A percentile compares a stretch with the other conserved stretches of the same genome.
These are phyloP conservation scores for Mycena epipterygia DNA, from an alignment of 768 basidiomycete genomes.

Conservation along the genomic window DNA sequence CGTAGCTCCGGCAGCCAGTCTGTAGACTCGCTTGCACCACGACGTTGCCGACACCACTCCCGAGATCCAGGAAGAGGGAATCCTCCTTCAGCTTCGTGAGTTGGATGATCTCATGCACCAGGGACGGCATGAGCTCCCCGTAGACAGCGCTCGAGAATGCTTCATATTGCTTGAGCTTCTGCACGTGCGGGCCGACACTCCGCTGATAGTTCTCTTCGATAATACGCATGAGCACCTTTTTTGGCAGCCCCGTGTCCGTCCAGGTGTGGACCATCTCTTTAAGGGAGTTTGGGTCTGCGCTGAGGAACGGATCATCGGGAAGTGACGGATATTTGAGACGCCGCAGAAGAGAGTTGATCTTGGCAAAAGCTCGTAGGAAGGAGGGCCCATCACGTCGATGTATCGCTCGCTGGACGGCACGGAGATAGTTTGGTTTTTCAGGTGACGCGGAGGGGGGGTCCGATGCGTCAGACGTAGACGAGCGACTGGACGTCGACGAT, in stretches of 20 bases:
- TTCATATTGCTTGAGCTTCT: conserved; percentile 82
- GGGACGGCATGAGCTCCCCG: conserved; percentile 88
- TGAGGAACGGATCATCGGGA: conserved; percentile 64
- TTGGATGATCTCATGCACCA: conserved; percentile 80
- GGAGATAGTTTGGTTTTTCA: conserved; percentile 59
- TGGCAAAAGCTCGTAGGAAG: conserved; percentile 72
- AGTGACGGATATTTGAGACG: conserved; percentile 75
- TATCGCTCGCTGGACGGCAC: conserved; percentile 78
- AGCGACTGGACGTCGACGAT: conserved; percentile 43
- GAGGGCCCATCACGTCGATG: conserved; percentile 78
- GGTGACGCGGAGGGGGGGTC: conserved; percentile 43
- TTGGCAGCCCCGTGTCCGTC: conserved; percentile 68
- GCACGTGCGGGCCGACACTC: conserved; percentile 91
- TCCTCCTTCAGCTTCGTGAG: conserved; percentile 68
- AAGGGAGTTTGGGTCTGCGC: conserved; percentile 61
- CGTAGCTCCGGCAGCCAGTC: conserved; percentile 82
- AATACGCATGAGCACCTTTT: conserved; percentile 78
- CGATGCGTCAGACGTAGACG: conserved; percentile 49
- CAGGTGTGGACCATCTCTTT: conserved; percentile 63
- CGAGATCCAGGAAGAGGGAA: conserved; percentile 86
- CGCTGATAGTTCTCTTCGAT: conserved; percentile 95
- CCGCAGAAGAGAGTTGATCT: conserved; percentile 73
- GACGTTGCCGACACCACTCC: conserved; percentile 90
- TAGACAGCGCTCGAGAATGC: conserved; percentile 90
- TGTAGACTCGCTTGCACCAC: conserved; percentile 86